phyloP scores from a whole-genome alignment of 371 early-diverging fungal species.

The Actinomucor elegans region DNA sequence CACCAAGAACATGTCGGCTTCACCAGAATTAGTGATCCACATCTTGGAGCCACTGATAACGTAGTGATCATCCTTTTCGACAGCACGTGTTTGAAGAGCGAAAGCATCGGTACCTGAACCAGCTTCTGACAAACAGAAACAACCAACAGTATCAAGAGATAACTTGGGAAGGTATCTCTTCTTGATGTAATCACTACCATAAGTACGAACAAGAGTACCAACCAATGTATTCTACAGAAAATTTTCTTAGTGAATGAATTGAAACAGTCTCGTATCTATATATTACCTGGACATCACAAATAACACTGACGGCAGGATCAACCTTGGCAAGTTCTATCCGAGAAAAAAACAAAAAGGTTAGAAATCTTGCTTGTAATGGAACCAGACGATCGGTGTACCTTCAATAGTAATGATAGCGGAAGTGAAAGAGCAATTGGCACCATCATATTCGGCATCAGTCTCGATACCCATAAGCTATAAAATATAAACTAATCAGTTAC shows the following conservation, averaged over 20 bases:
- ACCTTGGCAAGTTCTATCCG: constrained; percentile 89
- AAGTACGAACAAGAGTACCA: constrained; percentile 89
- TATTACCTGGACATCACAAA: constrained; percentile 95
- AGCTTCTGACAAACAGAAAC: constrained; percentile 95
- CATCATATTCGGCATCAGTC: constrained; percentile 78
- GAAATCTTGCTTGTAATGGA: no score
- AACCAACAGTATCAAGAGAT: constrained; percentile 85
- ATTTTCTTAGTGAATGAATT: no score
- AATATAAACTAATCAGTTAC: background rate
- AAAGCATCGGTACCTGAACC: constrained; percentile 96
- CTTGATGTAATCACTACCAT: constrained; percentile 73
- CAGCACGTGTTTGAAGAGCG: constrained; percentile 93
- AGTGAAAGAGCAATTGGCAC: constrained; percentile 88
- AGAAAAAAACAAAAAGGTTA: background rate
- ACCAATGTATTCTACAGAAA: constrained; percentile 85
- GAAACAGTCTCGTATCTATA: no score
- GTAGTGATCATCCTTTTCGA: constrained; percentile 90
- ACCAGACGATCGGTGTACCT: no score
- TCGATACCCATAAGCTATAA: constrained; percentile 95
- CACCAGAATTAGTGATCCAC: constrained; percentile 87
- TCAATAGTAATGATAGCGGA: constrained; percentile 91
- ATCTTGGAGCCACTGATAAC: constrained; percentile 91
- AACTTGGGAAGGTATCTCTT: constrained; percentile 85
- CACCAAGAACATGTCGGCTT: constrained; percentile 94
- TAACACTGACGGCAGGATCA: constrained; percentile 90